Percentiles rank a stretch among this genome's conserved stretches.
Conservation (phyloP, 1,284 basidiomycete genomes). For the Moesziomyces sp. region DNA sequence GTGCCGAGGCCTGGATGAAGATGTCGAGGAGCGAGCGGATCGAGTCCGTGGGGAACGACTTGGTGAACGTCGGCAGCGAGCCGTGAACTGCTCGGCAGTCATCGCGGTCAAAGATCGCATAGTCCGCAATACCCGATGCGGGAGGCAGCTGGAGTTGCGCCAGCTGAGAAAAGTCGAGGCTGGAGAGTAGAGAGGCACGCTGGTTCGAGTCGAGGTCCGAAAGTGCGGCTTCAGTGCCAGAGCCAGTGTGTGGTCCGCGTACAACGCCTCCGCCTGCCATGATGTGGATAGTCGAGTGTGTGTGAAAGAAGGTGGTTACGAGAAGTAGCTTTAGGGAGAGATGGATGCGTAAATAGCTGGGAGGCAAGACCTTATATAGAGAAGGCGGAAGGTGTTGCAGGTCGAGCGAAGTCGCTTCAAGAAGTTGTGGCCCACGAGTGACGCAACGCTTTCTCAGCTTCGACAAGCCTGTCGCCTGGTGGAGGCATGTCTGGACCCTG, state of each 20-base stretch:
- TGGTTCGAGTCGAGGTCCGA: conserved; percentile 27
- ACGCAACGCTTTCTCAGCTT: not conserved
- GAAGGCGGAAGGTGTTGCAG: too few species aligned
- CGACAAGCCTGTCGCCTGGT: not conserved
- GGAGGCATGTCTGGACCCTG: not conserved
- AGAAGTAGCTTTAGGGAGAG: not conserved
- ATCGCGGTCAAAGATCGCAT: conserved; percentile 39
- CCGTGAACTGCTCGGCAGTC: conserved; percentile 31
- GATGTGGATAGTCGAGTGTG: not conserved
- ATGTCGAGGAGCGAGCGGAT: conserved; percentile 34
- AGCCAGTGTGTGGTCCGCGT: conserved; percentile 38
- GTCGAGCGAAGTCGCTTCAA: too few species aligned
- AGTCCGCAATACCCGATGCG: conserved; percentile 33
- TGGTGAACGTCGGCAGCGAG: conserved; percentile 27
- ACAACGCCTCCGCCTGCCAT: conserved; percentile 39
- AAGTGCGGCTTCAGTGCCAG: conserved; percentile 27
- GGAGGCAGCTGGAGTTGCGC: conserved; percentile 32
- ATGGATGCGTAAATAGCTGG: too few species aligned
- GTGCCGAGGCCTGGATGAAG: conserved; percentile 31
- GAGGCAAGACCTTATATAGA: too few species aligned
- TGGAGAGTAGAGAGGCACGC: conserved; percentile 25
- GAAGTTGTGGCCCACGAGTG: not conserved
- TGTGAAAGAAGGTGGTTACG: not conserved
- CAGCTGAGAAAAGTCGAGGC: conserved; percentile 33
- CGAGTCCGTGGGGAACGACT: conserved; percentile 12